Evolutionary conservation across 176 grass and related monocot species (phyloP).

Genomic region (Oryza officinalis): DNA sequence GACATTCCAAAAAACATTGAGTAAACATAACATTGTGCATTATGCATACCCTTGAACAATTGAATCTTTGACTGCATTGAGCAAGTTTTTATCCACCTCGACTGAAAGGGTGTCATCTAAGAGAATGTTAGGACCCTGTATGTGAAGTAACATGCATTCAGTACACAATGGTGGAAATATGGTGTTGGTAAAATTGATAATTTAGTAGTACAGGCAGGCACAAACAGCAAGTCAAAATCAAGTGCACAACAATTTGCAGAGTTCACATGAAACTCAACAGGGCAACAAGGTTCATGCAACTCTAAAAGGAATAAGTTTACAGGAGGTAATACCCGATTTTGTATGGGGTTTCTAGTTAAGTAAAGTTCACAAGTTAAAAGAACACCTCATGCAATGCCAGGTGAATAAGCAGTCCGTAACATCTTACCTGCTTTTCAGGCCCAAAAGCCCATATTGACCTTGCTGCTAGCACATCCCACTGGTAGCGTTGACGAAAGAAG

Average conservation of each 20-base stretch:
- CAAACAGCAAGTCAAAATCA: neutral
- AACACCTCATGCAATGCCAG: neutral
- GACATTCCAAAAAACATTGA: slow-evolving; percentile 18
- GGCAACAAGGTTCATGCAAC: neutral
- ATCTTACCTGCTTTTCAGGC: slow-evolving; percentile 82
- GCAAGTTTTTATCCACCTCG: slow-evolving; percentile 93
- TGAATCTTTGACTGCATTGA: slow-evolving; percentile 90
- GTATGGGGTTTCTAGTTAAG: neutral
- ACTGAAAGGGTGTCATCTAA: slow-evolving; percentile 90
- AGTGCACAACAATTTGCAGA: neutral
- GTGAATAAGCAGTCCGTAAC: slow-evolving; percentile 15
- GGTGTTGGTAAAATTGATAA: slow-evolving; percentile 13
- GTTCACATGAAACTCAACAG: neutral
- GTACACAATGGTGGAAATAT: neutral
- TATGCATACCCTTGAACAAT: slow-evolving; percentile 89
- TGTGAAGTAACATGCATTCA: slow-evolving; percentile 24
- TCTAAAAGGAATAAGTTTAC: neutral
- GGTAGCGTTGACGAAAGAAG: slow-evolving; percentile 94
- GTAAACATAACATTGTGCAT: slow-evolving; percentile 10
- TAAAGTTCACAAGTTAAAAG: neutral
- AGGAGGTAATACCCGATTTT: neutral
- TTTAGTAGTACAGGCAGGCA: slow-evolving; percentile 7
- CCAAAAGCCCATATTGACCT: slow-evolving; percentile 98
- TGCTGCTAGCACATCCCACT: slow-evolving; percentile 97
- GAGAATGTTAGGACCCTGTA: slow-evolving; percentile 93